phyloP scores from a whole-genome alignment of 2,329 filamentous ascomycete genomes.

The Zymoseptoria brevis region DNA sequence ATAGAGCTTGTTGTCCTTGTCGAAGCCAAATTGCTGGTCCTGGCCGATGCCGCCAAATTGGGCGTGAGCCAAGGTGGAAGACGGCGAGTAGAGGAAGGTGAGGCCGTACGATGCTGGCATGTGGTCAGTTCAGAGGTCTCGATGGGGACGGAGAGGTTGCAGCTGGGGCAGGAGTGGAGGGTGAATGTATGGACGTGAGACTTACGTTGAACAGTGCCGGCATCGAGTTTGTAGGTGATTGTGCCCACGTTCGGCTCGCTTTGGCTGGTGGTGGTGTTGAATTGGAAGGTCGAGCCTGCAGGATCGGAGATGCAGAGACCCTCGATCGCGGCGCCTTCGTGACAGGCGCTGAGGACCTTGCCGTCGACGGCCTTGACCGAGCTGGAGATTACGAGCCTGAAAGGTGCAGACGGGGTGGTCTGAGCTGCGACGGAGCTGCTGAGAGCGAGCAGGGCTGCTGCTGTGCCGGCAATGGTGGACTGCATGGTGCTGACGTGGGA shows the following conservation, averaged over 20 bases:
- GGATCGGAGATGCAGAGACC: slow-evolving; percentile 33
- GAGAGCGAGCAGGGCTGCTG: slow-evolving; percentile 15
- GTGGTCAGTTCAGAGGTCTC: slow-evolving; percentile 4
- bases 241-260: slow-evolving; percentile 28
- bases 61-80: slow-evolving; percentile 37
- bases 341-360: slow-evolving; percentile 36
- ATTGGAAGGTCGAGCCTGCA: slow-evolving; percentile 10
- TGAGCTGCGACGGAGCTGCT: slow-evolving; percentile 26
- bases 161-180: neutral
- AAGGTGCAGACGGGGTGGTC: slow-evolving; percentile 34
- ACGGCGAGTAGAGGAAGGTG: slow-evolving; percentile 30
- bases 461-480: slow-evolving; percentile 3
- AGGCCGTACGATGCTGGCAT: slow-evolving; percentile 19
- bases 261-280: slow-evolving; percentile 17
- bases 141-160: too few relatives aligned
- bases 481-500: slow-evolving; percentile 8
- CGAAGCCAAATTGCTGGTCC: slow-evolving; percentile 33
- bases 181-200: neutral
- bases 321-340: slow-evolving; percentile 43
- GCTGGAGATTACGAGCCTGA: slow-evolving; percentile 36
- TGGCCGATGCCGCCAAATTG: slow-evolving; percentile 31
- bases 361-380: slow-evolving; percentile 33
- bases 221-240: slow-evolving; percentile 23
- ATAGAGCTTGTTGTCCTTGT: slow-evolving; percentile 32
- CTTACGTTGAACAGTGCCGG: slow-evolving; percentile 24